These are phyloP conservation scores for Rhodotorula paludigena DNA, from an alignment of 768 basidiomycete species.

Conservation along the genomic window DNA sequence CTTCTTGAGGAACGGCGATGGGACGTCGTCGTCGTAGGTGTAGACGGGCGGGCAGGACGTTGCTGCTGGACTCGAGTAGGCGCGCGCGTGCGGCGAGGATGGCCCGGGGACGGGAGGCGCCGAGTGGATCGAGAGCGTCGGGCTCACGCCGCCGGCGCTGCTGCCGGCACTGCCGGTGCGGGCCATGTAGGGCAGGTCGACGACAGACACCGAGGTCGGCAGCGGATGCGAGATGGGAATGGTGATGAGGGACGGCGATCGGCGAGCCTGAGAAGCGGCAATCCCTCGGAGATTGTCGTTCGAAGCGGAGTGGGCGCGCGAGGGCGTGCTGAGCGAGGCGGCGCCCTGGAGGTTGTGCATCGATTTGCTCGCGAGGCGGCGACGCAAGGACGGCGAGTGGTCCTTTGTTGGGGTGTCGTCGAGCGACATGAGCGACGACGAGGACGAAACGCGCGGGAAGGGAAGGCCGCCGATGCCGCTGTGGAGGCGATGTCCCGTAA, in stretches of 20 bases:
- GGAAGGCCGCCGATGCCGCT: constrained; percentile 2
- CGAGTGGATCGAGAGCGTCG: constrained; percentile 1
- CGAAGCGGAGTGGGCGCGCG: constrained; percentile 24
- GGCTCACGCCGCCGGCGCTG: constrained; percentile 3
- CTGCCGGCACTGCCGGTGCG: no score
- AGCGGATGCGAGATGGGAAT: constrained; percentile 8
- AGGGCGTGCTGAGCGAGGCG: constrained; percentile 6
- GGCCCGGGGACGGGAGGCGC: neutral
- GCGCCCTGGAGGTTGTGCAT: constrained; percentile 31
- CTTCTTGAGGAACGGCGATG: constrained; percentile 37
- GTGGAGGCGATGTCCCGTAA: no score
- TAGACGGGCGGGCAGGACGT: no score
- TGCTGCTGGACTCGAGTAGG: neutral
- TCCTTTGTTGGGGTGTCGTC: constrained; percentile 39
- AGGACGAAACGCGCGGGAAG: constrained; percentile 32
- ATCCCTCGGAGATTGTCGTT: constrained; percentile 28
- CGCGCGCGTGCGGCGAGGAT: neutral
- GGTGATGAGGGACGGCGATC: constrained; percentile 17
- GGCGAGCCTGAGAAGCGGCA: constrained; percentile 11
- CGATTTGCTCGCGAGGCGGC: constrained; percentile 34
- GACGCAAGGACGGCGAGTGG: constrained; percentile 17
- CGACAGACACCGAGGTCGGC: constrained; percentile 1
- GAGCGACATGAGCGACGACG: constrained; percentile 38
- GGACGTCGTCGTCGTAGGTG: constrained; percentile 29
- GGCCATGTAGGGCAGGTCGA: constrained; percentile 2